Evolutionary conservation across 192 early-diverging fungal species (phyloP), one percentile per base, ranked within the genome.

Genomic region (Podila clonocystis): DNA sequence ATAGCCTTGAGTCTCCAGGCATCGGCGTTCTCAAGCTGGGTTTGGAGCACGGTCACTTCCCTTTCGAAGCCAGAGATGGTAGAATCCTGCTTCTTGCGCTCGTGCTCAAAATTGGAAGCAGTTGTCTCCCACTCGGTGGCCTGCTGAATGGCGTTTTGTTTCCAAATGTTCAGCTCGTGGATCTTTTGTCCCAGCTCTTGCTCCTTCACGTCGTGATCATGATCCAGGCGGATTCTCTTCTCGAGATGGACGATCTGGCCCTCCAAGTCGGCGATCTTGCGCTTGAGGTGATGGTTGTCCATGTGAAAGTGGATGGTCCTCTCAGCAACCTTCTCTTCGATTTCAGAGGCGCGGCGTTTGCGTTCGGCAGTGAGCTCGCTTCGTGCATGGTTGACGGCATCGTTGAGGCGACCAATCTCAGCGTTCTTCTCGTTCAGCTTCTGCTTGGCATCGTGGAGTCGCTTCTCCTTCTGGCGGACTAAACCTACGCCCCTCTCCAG

Each of bases 101-200:
- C 69, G 6, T 36, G 19, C 65, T 78, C 65, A 30, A 72, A 48
- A n/a, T 63, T 31, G 20, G 58, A 13, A 0, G 70, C 69, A 1
- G 69, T 78, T 0, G 36, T 49, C 29, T 78, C 75, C 75, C 75
- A 78, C 38, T 78, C 75, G 6, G 71, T 72, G 33, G 58, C 70
- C 49, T 77, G 74, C 33, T 70, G 62, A 4, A 31, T 29, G 1
- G 75, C 38, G 26, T 33, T 78, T 15, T 78, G 69, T 49, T 78
- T 71, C 75, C 75, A 78, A 6, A 58, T 29, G 1, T 33, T 57
- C 2, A 78, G 60, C 65, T 72, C 75, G 9, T 52, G 58, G 31
- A 78, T 67, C 24, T 49, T 38, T 50, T 72, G 64, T 1, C 38
- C 49, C 4, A 72, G 59, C 9, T 65, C 55, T 17, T 59, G 52